Evolutionary conservation across 176 grass and related monocot genomes (phyloP), one percentile per base, ranked within the genome.

Genomic region (Avena insularis): DNA sequence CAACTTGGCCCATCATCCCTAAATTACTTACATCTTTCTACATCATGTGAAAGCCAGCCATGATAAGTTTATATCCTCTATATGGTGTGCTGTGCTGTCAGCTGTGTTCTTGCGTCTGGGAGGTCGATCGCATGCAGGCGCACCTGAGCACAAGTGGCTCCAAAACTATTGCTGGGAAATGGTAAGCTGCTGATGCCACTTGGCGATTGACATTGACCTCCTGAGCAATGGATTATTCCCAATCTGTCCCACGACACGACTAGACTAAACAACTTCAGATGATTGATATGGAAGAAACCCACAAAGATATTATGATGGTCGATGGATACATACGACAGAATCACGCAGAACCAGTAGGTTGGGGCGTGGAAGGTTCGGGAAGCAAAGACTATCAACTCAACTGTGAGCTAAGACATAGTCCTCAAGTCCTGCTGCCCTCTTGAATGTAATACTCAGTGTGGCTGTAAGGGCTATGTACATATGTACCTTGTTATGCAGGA

Each of bases 291-390:
- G 47, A 80, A n/a, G 48, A 59, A 75, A 36, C 57, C 45, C 84
- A 67, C 2, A 75, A 54, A 23, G 72, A 83, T 61, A 74, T 80
- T 14, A 20, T 59, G 85, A 79, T 79, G 54, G 54, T 25, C 25
- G 25, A 63, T 71, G 21, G 45, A 72, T 71, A 21, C 4, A 21
- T 75, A 73, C 77, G 73, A 35, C 23, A 49, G 40, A 71, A 71
- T 78, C 84, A 51, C 21, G 58, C 33, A 23, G 56, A 48, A 27
- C 50, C 62, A 50, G 67, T 61, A 80, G 73, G 27, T 80, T 36
- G 57, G 60, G 63, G 58, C 10, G 11, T 77, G 53, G 81, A 91
- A 91, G 70, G 20, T 88, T 91, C 86, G 68, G 25, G 82, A 70
- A 77, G 59, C 75, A 29, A 67, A 80, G 25, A 49, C 58, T 76